A percentile compares a stretch with the other conserved stretches of the same genome.
phyloP scores from a whole-genome alignment of 1,139 yeast genomes.

The Yamadazyma atlantica region DNA sequence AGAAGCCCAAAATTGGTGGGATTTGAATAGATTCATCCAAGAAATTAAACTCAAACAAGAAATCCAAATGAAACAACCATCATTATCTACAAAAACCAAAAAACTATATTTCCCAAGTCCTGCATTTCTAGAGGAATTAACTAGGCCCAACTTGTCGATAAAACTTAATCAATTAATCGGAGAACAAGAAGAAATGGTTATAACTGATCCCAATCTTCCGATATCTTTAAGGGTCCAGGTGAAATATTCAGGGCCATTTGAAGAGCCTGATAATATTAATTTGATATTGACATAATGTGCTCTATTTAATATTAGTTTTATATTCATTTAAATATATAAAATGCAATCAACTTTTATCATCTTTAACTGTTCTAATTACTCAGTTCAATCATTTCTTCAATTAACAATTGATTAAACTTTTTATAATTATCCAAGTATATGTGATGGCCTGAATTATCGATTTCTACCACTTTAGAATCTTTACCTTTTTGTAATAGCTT shows the following conservation, averaged over 20 bases:
- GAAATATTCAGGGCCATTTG: conserved; percentile 23
- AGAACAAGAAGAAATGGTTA: conserved; percentile 50
- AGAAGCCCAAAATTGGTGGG: conserved; percentile 37
- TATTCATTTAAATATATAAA: too few species aligned
- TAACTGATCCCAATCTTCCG: conserved; percentile 60
- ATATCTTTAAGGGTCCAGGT: conserved; percentile 33
- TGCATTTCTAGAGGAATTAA: conserved; percentile 46
- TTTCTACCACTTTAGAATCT: conserved; percentile 41
- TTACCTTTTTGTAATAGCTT: conserved; percentile 22
- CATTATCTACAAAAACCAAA: conserved; percentile 43
- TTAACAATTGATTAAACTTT: conserved; percentile 49
- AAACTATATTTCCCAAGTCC: conserved; percentile 56
- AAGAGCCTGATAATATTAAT: conserved; percentile 17
- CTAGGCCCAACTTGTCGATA: conserved; percentile 45
- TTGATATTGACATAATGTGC: conserved; percentile 14
- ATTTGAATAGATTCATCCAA: conserved; percentile 51
- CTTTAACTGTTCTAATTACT: not conserved
- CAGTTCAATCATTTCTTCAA: conserved; percentile 29
- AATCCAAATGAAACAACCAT: conserved; percentile 49
- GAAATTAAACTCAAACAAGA: conserved; percentile 30
- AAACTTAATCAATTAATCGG: conserved; percentile 38
- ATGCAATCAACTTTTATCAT: conserved; percentile 1
- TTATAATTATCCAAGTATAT: conserved; percentile 60
- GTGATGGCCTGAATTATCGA: conserved; percentile 69
- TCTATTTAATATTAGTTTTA: too few species aligned